Conservation (phyloP, 1,139 yeast genomes). For the Diutina mesorugosa region DNA sequence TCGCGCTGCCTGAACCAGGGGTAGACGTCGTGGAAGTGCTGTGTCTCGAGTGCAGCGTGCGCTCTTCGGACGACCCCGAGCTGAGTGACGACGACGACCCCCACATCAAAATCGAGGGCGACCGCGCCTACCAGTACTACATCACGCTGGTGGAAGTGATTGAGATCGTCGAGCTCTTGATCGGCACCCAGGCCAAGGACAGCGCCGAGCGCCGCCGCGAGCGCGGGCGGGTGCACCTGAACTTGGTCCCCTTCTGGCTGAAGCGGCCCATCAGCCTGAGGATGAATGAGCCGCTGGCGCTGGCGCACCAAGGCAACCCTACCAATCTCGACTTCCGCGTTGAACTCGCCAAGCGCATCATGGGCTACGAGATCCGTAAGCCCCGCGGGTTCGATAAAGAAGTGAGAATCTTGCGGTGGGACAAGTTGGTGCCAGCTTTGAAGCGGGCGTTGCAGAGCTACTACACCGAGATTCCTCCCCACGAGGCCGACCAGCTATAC, state of each 20-base stretch:
- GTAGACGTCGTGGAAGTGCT: slow-evolving; percentile 46
- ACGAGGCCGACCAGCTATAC: not conserved
- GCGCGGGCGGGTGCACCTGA: slow-evolving; percentile 50
- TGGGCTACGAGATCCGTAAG: slow-evolving; percentile 50
- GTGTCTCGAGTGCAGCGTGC: slow-evolving; percentile 20
- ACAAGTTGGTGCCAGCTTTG: slow-evolving; percentile 44
- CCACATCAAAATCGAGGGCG: slow-evolving; percentile 6
- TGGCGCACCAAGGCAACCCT: slow-evolving; percentile 3
- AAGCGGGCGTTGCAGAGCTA: slow-evolving; percentile 53
- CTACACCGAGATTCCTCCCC: slow-evolving; percentile 37
- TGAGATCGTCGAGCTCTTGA: slow-evolving; percentile 46
- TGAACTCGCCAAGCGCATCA: slow-evolving; percentile 50
- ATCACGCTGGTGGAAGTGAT: slow-evolving; percentile 57
- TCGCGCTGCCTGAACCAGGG: slow-evolving; percentile 20
- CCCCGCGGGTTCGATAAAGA: slow-evolving; percentile 62
- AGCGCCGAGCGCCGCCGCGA: slow-evolving; percentile 42
- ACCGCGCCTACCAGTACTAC: slow-evolving; percentile 22
- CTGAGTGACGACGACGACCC: slow-evolving; percentile 4
- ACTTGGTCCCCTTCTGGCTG: slow-evolving; percentile 58
- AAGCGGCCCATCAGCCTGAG: slow-evolving; percentile 43
- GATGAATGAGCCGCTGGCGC: slow-evolving; percentile 11
- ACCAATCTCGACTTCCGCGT: slow-evolving; percentile 32
- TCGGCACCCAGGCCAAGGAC: slow-evolving; percentile 30
- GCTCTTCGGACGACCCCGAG: slow-evolving; percentile 20
- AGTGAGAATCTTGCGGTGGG: slow-evolving; percentile 51